Percentiles rank a stretch among this genome's conserved stretches.
phyloP scores from a whole-genome alignment of 768 basidiomycete species.

The Termitomyces sp. region DNA sequence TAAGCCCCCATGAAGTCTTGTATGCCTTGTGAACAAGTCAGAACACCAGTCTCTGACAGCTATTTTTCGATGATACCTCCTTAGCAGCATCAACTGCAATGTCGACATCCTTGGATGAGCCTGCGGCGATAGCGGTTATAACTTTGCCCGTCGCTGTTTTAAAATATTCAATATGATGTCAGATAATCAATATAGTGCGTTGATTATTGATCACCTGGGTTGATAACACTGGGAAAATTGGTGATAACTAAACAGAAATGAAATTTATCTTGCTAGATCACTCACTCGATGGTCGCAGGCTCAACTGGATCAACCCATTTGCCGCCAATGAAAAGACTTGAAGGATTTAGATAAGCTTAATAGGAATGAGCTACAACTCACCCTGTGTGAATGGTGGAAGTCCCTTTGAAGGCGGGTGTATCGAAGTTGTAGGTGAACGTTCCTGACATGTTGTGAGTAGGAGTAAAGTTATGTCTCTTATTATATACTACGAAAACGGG shows the following conservation, averaged over 20 bases:
- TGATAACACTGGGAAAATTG: conserved; percentile 11
- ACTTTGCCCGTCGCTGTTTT: conserved; percentile 51
- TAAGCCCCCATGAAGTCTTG: conserved; percentile 64
- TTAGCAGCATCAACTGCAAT: conserved; percentile 54
- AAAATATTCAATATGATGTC: not conserved
- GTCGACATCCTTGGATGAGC: conserved; percentile 59
- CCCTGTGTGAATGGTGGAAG: conserved; percentile 53
- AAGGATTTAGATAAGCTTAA: not conserved
- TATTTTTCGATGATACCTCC: conserved; percentile 22
- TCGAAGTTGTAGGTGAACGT: conserved; percentile 45
- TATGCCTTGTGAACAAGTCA: conserved; percentile 20
- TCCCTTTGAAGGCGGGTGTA: conserved; percentile 52
- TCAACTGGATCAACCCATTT: conserved; percentile 48
- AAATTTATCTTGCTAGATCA: not conserved
- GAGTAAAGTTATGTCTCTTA: too few species aligned
- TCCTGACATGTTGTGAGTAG: conserved; percentile 24
- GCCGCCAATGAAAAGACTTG: conserved; percentile 52
- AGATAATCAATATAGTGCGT: conserved; percentile 20
- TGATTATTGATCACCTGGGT: conserved; percentile 16
- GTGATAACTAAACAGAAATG: not conserved
- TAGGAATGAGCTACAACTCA: not conserved
- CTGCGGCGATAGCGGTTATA: conserved; percentile 46
- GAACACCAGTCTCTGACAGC: not conserved
- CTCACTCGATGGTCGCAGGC: conserved; percentile 52
- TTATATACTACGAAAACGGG: not conserved